Evolutionary conservation across 75 land plant genomes (phyloP), one percentile per base, ranked within the genome.

Genomic region (Cunninghamia lanceolata): DNA sequence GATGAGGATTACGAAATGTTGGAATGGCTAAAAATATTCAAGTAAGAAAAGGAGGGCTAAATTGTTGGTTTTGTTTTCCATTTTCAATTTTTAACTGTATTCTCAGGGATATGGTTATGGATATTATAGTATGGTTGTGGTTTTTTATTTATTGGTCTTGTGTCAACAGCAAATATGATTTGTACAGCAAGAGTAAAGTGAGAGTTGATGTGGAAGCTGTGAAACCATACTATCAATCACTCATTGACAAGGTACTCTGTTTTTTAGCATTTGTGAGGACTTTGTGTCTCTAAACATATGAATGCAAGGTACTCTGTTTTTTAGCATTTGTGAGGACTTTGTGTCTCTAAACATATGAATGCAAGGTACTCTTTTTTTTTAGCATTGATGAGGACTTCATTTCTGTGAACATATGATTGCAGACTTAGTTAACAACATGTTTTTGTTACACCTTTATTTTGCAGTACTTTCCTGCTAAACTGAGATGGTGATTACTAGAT

Each of bases 101-200:
- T 40, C 14, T 82, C 47, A 79, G 39, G 40, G 39, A 1, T 84
- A 9, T 32, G 36, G n/a, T 71, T 47, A 36, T 17, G 83, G 25
- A 35, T 78, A 75, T 10, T 16, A 30, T 17, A 13, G n/a, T 19
- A 78, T 9, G 68, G 28, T 28, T 56, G 17, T 40, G 38, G 2
- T 25, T 63, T 32, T 9, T 68, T 30, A 43, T 16, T 35, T 35
- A 16, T 82, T 77, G 40, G 66, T 88, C 52, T 46, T 54, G 13
- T 85, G 46, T 50, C 9, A 86, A 85, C 93, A 96, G 98, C 90
- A 94, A 96, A 86, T 95, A 95, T 90, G 98, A 96, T 70, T 90
- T 96, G 13, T 96, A 96, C 90, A 93, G 95, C 89, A 96, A 96
- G 93, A 96, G 97, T 85, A 96, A 96, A 85, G 94, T 94, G 14